phyloP scores from a whole-genome alignment of 164 flowering plant species.

The Santalum album region DNA sequence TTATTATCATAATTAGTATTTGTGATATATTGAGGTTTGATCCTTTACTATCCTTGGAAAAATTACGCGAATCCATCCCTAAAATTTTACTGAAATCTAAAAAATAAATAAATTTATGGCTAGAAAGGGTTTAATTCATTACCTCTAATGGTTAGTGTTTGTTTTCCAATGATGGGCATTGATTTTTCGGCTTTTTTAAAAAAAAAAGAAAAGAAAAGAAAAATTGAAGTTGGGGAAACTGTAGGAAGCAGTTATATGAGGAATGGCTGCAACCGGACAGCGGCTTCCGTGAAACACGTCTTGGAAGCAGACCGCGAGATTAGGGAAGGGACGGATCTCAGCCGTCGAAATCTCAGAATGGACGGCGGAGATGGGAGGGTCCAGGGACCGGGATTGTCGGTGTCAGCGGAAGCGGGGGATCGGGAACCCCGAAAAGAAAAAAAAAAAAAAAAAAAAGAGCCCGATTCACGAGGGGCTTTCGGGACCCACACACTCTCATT shows the following conservation, averaged over 20 bases:
- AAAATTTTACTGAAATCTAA: no score
- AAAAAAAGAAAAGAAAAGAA: no score
- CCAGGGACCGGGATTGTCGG: constrained; percentile 24
- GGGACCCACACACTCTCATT: neutral
- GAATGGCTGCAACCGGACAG: constrained; percentile 8
- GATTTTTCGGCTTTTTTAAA: no score
- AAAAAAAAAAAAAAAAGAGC: neutral
- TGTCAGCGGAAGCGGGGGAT: constrained; percentile 45
- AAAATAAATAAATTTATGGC: no score
- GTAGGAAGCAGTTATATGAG: neutral
- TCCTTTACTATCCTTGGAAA: no score
- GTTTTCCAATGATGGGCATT: no score
- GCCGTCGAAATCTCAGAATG: constrained; percentile 10
- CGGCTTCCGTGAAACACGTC: constrained; percentile 37
- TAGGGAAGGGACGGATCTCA: constrained; percentile 10
- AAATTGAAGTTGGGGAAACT: neutral
- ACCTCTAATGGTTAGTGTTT: no score
- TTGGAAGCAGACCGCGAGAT: constrained; percentile 22
- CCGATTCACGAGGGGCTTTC: constrained; percentile 8
- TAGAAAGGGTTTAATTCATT: no score
- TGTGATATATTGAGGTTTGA: no score
- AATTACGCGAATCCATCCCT: no score
- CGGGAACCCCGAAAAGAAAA: constrained; percentile 15
- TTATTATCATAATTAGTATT: no score
- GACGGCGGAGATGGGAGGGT: constrained; percentile 7